Base-by-base conservation (phyloP, 148 eudicot species). In the Rhododendron henanense region DNA sequence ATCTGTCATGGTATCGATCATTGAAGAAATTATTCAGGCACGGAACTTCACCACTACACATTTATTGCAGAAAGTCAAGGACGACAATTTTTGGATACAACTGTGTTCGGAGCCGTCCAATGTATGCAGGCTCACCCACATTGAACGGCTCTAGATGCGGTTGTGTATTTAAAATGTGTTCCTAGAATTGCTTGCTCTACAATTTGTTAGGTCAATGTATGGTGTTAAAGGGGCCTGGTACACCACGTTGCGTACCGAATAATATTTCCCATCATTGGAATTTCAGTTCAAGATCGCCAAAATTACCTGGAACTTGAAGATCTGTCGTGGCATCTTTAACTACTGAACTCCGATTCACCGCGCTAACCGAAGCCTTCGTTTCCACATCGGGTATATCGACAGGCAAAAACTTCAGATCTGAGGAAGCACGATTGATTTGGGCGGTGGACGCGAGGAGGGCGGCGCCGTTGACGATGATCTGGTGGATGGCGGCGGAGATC, bases 401-500 rank as follows among this genome's bases (percentile, higher is more conserved):
- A 21, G 67, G 67, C 16, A 76, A 59, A 41, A 55, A 37, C 25
- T 55, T 74, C 73, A 69, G 77, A 82, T 85, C 82, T 25, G 77
- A 28, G 10, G 11, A 16, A 4, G 28, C 19, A 18, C 5, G 61
- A 55, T 5, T 3, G 71, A 18, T 51, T 37, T 71, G 48, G 85
- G 33, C 44, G n/a, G 61, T 41, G 86, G 50, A 75, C 80, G 97
- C 53, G 48, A 96, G 85, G 18, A 96, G 91, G 81, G 97, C 92
- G 67, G 96, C 87, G 84, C 90, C 96, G 89, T 92, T 94, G 87
- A 93, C 87, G 86, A 96, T 90, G 82, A 88, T 85, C 55, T 91
- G 90, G 79, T 92, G 95, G 87, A 96, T 90, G 81, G 97, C 96
- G 88, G 94, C 84, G 87, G 89, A 11, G 79, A 96, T 89, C 88